These are phyloP conservation scores for Nicotiana undulata DNA, from an alignment of 257 asterid genomes.

Conservation along the genomic window DNA sequence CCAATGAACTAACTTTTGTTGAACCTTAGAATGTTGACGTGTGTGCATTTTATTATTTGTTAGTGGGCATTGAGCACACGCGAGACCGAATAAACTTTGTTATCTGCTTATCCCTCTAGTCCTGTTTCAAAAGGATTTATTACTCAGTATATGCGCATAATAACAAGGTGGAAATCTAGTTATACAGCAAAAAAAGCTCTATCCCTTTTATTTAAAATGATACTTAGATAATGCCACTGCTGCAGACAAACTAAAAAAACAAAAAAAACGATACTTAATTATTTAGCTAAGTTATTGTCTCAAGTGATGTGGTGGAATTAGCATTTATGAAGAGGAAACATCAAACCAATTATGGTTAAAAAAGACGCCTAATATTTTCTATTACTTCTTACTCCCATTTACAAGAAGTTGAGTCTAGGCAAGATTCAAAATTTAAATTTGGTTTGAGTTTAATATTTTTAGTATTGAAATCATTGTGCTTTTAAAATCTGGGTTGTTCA, in stretches of 20 bases:
- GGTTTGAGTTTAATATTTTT: background rate
- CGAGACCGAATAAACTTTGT: background rate
- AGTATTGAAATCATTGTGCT: background rate
- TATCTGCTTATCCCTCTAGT: background rate
- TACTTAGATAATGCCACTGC: background rate
- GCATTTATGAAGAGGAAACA: background rate
- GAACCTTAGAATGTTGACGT: background rate
- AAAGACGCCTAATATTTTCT: background rate
- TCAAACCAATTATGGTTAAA: background rate
- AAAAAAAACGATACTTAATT: background rate
- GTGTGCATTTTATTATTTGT: conserved; percentile 5
- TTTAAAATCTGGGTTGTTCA: background rate
- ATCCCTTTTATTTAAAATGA: background rate
- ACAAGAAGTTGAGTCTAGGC: too few relatives aligned
- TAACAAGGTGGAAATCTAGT: conserved; percentile 10
- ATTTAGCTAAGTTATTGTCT: background rate
- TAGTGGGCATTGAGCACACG: background rate
- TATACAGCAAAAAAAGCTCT: background rate
- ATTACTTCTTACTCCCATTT: background rate
- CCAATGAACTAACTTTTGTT: background rate
- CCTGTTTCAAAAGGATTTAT: background rate
- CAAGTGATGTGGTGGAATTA: background rate
- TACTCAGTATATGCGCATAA: background rate
- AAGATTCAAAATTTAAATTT: background rate
- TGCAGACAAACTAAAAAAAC: background rate